phyloP scores from a whole-genome alignment of 345 rosid genomes.

The Triadica sebifera region DNA sequence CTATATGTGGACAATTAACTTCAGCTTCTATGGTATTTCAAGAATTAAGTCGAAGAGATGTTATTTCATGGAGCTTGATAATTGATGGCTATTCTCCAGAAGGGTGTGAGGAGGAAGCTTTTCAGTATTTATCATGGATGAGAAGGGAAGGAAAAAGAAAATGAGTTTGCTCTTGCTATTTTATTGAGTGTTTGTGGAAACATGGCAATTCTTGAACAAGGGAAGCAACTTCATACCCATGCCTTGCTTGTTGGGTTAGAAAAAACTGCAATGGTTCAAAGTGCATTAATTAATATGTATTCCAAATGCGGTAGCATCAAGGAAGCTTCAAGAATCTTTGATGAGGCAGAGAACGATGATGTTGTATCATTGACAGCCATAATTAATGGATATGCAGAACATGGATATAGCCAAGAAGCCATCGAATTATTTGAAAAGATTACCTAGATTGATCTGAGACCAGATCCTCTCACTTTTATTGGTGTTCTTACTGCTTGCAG shows the following conservation, averaged over 20 bases:
- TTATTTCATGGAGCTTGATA: slow-evolving; percentile 85
- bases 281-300: slow-evolving; percentile 84
- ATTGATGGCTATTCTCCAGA: slow-evolving; percentile 69
- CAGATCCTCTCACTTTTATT: slow-evolving; percentile 72
- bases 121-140: slow-evolving; percentile 69
- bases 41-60: slow-evolving; percentile 55
- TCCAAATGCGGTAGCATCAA: slow-evolving; percentile 76
- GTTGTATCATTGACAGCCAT: slow-evolving; percentile 79
- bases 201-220: slow-evolving; percentile 75
- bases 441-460: slow-evolving; percentile 48
- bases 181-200: slow-evolving; percentile 75
- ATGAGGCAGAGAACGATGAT: slow-evolving; percentile 48
- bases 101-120: slow-evolving; percentile 66
- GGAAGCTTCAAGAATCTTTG: slow-evolving; percentile 66
- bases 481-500: slow-evolving; percentile 81
- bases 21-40: slow-evolving; percentile 57
- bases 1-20: slow-evolving; percentile 55
- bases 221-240: slow-evolving; percentile 74
- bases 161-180: slow-evolving; percentile 71
- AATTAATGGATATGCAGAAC: slow-evolving; percentile 90
- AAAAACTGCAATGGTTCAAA: slow-evolving; percentile 41
- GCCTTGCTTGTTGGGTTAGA: slow-evolving; percentile 57
- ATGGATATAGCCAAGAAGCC: slow-evolving; percentile 71
- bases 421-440: slow-evolving; percentile 69
- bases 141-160: slow-evolving; percentile 64